A percentile compares a stretch with the other conserved stretches of the same genome.
These are phyloP conservation scores for Claviceps africana DNA, from an alignment of 2,329 filamentous ascomycete genomes.

Conservation along the genomic window DNA sequence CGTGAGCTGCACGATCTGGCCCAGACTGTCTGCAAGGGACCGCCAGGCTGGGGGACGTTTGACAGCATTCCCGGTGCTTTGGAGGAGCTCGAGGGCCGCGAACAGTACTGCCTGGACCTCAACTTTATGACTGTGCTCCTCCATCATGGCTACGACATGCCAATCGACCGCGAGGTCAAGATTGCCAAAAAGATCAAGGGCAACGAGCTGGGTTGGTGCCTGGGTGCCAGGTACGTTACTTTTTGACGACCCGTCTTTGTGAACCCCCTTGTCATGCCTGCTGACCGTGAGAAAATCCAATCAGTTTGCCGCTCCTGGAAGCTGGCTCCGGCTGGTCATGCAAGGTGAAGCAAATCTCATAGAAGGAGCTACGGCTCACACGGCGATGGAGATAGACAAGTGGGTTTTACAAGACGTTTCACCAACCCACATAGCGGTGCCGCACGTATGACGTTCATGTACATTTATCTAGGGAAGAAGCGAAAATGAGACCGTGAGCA, in stretches of 20 bases:
- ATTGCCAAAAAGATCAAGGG: conserved; percentile 98
- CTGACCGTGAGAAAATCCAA: conserved; percentile 7
- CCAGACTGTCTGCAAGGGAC: conserved; percentile 69
- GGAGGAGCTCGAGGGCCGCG: conserved; percentile 64
- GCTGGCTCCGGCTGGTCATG: conserved; percentile 81
- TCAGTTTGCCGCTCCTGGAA: conserved; percentile 68
- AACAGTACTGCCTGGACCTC: conserved; percentile 86
- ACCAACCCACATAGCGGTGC: no score
- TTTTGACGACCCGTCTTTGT: background rate
- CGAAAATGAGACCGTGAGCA: background rate
- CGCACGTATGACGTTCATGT: background rate
- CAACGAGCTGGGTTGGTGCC: conserved; percentile 94
- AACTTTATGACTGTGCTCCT: conserved; percentile 92
- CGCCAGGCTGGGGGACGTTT: conserved; percentile 68
- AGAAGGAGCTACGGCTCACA: conserved; percentile 12
- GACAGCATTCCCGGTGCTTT: conserved; percentile 61
- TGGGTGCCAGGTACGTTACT: conserved; percentile 82
- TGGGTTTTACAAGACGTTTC: no score
- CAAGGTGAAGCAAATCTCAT: conserved; percentile 63
- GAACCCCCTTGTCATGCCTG: no score
- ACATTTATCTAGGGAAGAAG: background rate
- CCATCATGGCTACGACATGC: conserved; percentile 96
- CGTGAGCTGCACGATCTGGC: conserved; percentile 80
- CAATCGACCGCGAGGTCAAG: conserved; percentile 86
- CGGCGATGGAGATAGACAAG: background rate